phyloP scores from a whole-genome alignment of 148 eudicot genomes.

The Rhododendron molle region DNA sequence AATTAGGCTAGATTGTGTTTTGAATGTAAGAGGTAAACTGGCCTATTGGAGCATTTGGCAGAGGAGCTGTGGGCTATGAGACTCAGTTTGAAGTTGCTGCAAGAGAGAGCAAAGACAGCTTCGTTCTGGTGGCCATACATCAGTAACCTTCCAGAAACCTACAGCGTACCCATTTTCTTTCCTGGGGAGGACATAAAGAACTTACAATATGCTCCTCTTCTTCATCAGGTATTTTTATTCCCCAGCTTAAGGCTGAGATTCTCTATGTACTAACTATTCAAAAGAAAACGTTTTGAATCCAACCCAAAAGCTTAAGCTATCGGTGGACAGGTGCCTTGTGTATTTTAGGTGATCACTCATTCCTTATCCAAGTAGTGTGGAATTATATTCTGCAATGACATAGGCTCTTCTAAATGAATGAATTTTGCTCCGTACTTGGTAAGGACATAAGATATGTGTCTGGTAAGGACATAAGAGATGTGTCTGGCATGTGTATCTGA shows the following conservation, averaged over 20 bases:
- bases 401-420: not conserved
- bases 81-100: conserved; percentile 81
- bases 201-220: conserved; percentile 85
- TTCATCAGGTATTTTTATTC: conserved; percentile 58
- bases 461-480: not conserved
- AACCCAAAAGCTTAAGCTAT: not conserved
- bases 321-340: not conserved
- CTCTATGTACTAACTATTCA: not conserved
- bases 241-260: not conserved
- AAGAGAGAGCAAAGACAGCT: conserved; percentile 77
- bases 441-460: not conserved
- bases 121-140: conserved; percentile 99
- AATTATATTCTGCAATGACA: not conserved
- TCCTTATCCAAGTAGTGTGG: not conserved
- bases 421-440: not conserved
- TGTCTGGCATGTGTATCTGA: not conserved
- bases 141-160: conserved; percentile 94
- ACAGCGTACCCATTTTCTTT: conserved; percentile 83
- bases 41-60: conserved; percentile 83
- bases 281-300: not conserved
- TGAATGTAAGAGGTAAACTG: conserved; percentile 65
- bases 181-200: conserved; percentile 84
- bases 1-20: conserved; percentile 54
- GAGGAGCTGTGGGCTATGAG: conserved; percentile 97
- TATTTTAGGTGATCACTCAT: not conserved